phyloP scores from a whole-genome alignment of 352 stramenopile genomes.

The Halophytophthora polymorphica region DNA sequence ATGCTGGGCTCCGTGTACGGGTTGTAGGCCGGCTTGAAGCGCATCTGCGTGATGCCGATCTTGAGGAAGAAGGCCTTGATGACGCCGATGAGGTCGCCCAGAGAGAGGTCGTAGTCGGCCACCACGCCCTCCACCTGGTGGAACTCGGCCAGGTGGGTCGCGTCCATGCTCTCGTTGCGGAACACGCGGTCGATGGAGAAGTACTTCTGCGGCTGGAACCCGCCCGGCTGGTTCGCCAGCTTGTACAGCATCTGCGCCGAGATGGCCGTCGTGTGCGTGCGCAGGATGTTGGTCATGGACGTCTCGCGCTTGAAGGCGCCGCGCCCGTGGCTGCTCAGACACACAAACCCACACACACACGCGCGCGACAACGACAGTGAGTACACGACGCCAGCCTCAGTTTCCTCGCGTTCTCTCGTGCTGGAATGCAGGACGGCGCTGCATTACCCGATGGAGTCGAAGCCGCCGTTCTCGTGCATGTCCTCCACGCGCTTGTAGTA shows the following conservation, averaged over 20 bases:
- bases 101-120: conserved; percentile 97
- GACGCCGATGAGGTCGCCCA: conserved; percentile 98
- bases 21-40: conserved; percentile 99
- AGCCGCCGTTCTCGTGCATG: conserved; percentile 97
- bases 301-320: conserved; percentile 93
- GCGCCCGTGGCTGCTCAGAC: conserved; percentile 49
- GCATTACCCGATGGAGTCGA: conserved; percentile 95
- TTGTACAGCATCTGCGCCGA: conserved; percentile 99
- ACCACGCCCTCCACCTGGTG: conserved; percentile 99
- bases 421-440: conserved; percentile 20
- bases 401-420: background rate
- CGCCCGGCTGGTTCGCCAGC: conserved; percentile 91
- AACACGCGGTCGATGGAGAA: conserved; percentile 99
- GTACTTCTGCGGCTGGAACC: conserved; percentile 98
- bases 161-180: conserved; percentile 99
- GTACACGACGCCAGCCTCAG: background rate
- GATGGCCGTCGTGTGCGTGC: conserved; percentile 99
- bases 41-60: conserved; percentile 96
- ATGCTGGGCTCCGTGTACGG: conserved; percentile 99
- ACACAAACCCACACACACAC: background rate
- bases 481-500: conserved; percentile 98
- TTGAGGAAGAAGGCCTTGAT: conserved; percentile 99
- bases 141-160: conserved; percentile 99
- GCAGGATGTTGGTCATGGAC: conserved; percentile 98
- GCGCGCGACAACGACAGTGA: no score